These are phyloP conservation scores for Aurinia saxatilis DNA, from an alignment of 345 rosid genomes.

Conservation along the genomic window DNA sequence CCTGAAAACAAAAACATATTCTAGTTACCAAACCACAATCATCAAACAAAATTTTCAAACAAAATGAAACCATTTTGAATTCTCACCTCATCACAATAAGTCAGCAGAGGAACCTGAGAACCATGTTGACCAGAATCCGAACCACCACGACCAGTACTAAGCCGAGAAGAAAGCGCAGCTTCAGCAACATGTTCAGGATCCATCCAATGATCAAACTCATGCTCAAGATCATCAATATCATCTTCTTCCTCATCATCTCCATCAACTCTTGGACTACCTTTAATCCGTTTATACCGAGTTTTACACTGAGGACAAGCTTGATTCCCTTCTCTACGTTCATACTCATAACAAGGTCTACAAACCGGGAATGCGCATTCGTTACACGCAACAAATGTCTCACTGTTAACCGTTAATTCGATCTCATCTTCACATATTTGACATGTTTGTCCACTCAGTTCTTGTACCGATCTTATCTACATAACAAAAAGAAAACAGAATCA, in stretches of 20 bases:
- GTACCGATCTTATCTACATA: conserved; percentile 74
- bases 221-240: conserved; percentile 78
- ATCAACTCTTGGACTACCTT: conserved; percentile 92
- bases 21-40: not conserved
- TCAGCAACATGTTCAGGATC: conserved; percentile 57
- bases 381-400: conserved; percentile 91
- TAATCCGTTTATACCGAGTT: conserved; percentile 79
- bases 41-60: not conserved
- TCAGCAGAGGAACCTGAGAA: conserved; percentile 83
- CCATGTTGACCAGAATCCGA: conserved; percentile 48
- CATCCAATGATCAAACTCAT: conserved; percentile 68
- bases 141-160: conserved; percentile 51
- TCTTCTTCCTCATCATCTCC: conserved; percentile 98
- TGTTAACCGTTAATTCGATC: conserved; percentile 59
- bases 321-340: conserved; percentile 94
- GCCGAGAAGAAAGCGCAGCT: conserved; percentile 47
- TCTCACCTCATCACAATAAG: conserved; percentile 81
- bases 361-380: conserved; percentile 99
- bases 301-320: conserved; percentile 98
- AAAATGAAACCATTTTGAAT: not conserved
- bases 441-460: conserved; percentile 80
- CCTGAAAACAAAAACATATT: conserved; percentile 30
- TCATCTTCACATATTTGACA: conserved; percentile 93
- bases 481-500: conserved; percentile 9
- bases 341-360: conserved; percentile 88